These are phyloP conservation scores for Suillus subalutaceus DNA, from an alignment of 768 basidiomycete species.

Conservation along the genomic window DNA sequence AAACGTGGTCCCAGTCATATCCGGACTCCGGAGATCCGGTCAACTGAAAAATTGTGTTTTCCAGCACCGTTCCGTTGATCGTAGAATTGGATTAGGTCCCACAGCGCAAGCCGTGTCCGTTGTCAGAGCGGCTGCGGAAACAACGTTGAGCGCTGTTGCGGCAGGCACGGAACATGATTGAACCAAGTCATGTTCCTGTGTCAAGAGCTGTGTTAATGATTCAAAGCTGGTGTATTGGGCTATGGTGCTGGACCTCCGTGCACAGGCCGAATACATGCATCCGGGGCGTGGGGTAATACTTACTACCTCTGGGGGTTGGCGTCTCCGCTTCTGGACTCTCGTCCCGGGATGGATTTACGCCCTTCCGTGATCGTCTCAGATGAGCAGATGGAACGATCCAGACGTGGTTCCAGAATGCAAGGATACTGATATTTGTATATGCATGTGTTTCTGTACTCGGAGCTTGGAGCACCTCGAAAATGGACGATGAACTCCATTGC, in stretches of 20 bases:
- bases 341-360: conserved; percentile 7
- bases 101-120: background rate
- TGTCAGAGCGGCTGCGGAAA: background rate
- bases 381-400: background rate
- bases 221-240: conserved; percentile 2
- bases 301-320: background rate
- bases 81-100: background rate
- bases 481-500: background rate
- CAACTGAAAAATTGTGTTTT: background rate
- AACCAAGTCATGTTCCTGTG: conserved; percentile 9
- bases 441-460: conserved; percentile 2
- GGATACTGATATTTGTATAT: background rate
- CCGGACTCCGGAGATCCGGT: background rate
- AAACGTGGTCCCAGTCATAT: background rate
- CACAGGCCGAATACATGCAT: conserved; percentile 5
- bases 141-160: background rate
- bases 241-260: conserved; percentile 2
- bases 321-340: background rate
- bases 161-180: conserved; percentile 9
- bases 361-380: conserved; percentile 7
- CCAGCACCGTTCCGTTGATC: conserved; percentile 3
- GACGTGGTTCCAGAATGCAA: background rate
- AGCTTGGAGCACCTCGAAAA: background rate
- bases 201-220: conserved; percentile 7
- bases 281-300: conserved; percentile 7